Evolutionary conservation across 805 yeast genomes (phyloP).

Genomic region (Cyberlindnera bimundalis): DNA sequence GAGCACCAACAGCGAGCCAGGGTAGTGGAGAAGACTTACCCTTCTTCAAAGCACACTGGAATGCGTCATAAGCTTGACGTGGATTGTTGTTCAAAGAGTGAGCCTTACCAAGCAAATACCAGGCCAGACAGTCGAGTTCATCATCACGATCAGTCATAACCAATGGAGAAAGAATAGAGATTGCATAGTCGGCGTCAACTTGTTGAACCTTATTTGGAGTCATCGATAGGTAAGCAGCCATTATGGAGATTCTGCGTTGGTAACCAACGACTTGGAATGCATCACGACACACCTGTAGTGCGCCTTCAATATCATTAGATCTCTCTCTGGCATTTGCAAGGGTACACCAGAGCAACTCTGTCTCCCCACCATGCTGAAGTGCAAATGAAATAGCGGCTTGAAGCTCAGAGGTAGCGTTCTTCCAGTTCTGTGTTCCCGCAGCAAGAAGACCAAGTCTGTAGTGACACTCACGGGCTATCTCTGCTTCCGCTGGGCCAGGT

Average conservation of each 20-base stretch:
- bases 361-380: slow-evolving; percentile 11
- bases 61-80: slow-evolving; percentile 50
- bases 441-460: slow-evolving; percentile 56
- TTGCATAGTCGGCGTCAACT: slow-evolving; percentile 34
- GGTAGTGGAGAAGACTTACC: slow-evolving; percentile 54
- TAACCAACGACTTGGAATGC: slow-evolving; percentile 44
- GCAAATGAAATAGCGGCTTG: slow-evolving; percentile 41
- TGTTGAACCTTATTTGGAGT: slow-evolving; percentile 29
- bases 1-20: slow-evolving; percentile 64
- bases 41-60: slow-evolving; percentile 51
- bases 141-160: slow-evolving; percentile 14
- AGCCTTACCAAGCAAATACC: slow-evolving; percentile 52
- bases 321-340: slow-evolving; percentile 47
- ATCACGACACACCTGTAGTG: slow-evolving; percentile 46
- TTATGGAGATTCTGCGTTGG: slow-evolving; percentile 43
- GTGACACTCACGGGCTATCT: slow-evolving; percentile 49
- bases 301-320: slow-evolving; percentile 43
- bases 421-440: slow-evolving; percentile 47
- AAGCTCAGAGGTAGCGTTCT: slow-evolving; percentile 47
- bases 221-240: slow-evolving; percentile 49
- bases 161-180: slow-evolving; percentile 30
- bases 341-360: slow-evolving; percentile 46
- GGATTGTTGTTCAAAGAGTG: slow-evolving; percentile 44
- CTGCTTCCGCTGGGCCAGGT: slow-evolving; percentile 35
- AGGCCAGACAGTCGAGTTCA: slow-evolving; percentile 49